Evolutionary conservation across 2,329 filamentous ascomycete species (phyloP).

Genomic region (Truncatella angustata): DNA sequence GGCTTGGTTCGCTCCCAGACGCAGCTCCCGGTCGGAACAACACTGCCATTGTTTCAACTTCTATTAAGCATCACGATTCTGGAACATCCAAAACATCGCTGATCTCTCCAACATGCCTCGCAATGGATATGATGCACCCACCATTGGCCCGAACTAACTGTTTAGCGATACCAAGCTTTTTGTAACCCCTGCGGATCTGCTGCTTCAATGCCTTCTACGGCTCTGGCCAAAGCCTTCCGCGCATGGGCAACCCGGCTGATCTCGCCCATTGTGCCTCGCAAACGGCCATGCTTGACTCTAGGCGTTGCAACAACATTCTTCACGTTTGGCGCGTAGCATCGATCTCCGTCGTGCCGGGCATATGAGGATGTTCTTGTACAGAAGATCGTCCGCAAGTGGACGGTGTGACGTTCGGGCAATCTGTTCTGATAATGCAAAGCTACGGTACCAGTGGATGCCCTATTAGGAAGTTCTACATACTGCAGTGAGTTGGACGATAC

Average conservation of each 20-base stretch:
- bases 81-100: background rate
- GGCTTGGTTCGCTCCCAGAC: no score
- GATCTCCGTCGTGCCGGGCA: background rate
- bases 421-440: background rate
- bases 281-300: background rate
- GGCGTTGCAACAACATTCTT: conserved; percentile 1
- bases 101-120: background rate
- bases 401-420: background rate
- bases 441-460: conserved; percentile 1
- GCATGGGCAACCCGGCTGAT: background rate
- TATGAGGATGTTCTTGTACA: background rate
- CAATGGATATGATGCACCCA: background rate
- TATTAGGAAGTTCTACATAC: conserved; percentile 5
- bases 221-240: background rate
- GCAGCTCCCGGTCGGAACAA: background rate
- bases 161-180: conserved; percentile 8
- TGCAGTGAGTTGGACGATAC: background rate
- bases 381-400: background rate
- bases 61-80: conserved; percentile 1
- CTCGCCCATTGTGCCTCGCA: background rate
- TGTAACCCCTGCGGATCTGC: conserved; percentile 4
- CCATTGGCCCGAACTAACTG: background rate
- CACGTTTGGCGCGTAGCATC: background rate
- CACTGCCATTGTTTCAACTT: conserved; percentile 8
- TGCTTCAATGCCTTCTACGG: background rate